phyloP scores from a whole-genome alignment of 2,329 filamentous ascomycete species.

The Claviceps capensis region DNA sequence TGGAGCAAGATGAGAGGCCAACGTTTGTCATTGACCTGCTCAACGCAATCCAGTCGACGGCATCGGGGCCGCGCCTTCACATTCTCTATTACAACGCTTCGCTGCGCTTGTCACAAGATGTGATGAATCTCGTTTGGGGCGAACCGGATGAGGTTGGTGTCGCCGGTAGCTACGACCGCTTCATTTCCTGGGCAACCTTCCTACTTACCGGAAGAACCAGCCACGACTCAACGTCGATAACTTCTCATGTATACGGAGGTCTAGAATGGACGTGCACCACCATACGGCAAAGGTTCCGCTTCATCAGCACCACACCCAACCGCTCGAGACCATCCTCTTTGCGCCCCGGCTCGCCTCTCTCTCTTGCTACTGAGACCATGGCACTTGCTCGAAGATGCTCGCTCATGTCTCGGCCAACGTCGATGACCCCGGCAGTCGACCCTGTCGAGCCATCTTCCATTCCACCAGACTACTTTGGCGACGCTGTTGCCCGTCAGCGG shows the following conservation, averaged over 20 bases:
- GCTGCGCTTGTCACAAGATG: slow-evolving; percentile 40
- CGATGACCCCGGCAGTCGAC: slow-evolving; percentile 20
- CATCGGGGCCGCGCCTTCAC: slow-evolving; percentile 36
- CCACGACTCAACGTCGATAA: slow-evolving; percentile 33
- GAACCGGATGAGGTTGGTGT: slow-evolving; percentile 29
- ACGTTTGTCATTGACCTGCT: slow-evolving; percentile 61
- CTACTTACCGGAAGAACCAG: slow-evolving; percentile 38
- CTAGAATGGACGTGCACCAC: slow-evolving; percentile 59
- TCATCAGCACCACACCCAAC: slow-evolving; percentile 45
- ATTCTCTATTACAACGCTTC: slow-evolving; percentile 57
- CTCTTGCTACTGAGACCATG: slow-evolving; percentile 22
- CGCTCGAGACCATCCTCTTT: slow-evolving; percentile 10
- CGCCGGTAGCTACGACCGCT: slow-evolving; percentile 40
- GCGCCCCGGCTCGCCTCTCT: slow-evolving; percentile 26
- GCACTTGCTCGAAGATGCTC: slow-evolving; percentile 7
- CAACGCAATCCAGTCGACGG: slow-evolving; percentile 38
- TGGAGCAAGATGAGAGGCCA: slow-evolving; percentile 65
- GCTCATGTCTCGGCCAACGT: slow-evolving; percentile 19
- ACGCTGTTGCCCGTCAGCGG: slow-evolving; percentile 9
- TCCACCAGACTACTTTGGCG: slow-evolving; percentile 30
- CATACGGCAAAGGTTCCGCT: slow-evolving; percentile 51
- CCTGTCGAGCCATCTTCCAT: slow-evolving; percentile 8
- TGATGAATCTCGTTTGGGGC: slow-evolving; percentile 43
- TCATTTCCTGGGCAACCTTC: slow-evolving; percentile 56
- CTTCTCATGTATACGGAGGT: slow-evolving; percentile 47